These are phyloP conservation scores for Suillus decipiens DNA, from an alignment of 768 basidiomycete genomes.

Conservation along the genomic window DNA sequence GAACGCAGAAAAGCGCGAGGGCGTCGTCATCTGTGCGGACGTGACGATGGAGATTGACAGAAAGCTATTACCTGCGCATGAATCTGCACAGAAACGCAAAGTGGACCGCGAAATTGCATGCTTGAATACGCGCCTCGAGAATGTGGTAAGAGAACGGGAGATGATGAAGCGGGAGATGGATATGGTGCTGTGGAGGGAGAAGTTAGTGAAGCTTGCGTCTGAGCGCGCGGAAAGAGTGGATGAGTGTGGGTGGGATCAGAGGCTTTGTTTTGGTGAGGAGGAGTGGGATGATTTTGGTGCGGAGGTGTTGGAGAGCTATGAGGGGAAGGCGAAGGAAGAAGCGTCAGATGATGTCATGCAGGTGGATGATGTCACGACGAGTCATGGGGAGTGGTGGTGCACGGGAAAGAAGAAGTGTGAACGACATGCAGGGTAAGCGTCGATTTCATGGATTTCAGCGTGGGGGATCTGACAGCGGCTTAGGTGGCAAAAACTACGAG, in stretches of 20 bases:
- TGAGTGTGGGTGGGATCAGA: constrained; percentile 88
- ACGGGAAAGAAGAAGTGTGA: constrained; percentile 72
- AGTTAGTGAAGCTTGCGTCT: constrained; percentile 64
- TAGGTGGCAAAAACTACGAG: constrained; percentile 81
- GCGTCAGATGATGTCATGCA: constrained; percentile 40
- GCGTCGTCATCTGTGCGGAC: constrained; percentile 55
- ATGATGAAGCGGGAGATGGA: constrained; percentile 70
- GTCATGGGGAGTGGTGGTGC: constrained; percentile 75
- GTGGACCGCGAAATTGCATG: constrained; percentile 56
- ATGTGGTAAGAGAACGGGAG: constrained; percentile 62
- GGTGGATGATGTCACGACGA: constrained; percentile 32
- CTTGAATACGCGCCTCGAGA: constrained; percentile 54
- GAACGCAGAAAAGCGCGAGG: constrained; percentile 68
- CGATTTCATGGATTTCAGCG: neutral
- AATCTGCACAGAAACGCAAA: constrained; percentile 46
- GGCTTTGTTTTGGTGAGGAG: constrained; percentile 81
- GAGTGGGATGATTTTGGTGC: constrained; percentile 72
- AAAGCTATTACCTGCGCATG: constrained; percentile 18
- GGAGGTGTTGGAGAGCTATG: constrained; percentile 72
- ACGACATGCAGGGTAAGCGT: constrained; percentile 70
- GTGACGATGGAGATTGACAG: constrained; percentile 26
- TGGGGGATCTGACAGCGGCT: constrained; percentile 15
- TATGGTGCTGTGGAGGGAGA: constrained; percentile 68
- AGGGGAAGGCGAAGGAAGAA: constrained; percentile 40
- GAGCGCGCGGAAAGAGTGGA: constrained; percentile 63